Conservation (phyloP, 2,329 filamentous ascomycete species). For the Hypoxylon sp. region DNA sequence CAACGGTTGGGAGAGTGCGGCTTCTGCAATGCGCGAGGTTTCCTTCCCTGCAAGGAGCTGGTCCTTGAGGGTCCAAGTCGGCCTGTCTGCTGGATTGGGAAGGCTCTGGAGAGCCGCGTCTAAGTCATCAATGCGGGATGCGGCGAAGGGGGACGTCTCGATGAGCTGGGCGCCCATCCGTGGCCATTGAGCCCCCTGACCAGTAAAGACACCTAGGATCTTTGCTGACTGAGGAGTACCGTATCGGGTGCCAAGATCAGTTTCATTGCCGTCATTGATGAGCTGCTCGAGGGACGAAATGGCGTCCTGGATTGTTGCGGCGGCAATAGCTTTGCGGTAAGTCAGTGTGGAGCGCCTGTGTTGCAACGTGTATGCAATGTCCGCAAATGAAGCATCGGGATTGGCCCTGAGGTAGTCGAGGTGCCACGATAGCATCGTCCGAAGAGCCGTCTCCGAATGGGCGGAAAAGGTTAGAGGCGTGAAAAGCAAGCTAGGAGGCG, state of each 20-base stretch:
- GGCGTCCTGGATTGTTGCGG: constrained; percentile 2
- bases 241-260: constrained; percentile 1
- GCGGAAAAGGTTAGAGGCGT: constrained; percentile 42
- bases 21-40: constrained; percentile 33
- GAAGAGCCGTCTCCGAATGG: constrained; percentile 14
- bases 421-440: constrained; percentile 18
- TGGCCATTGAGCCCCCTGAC: constrained; percentile 54
- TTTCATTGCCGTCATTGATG: neutral
- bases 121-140: constrained; percentile 41
- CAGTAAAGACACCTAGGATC: constrained; percentile 3
- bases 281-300: constrained; percentile 6
- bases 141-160: constrained; percentile 17
- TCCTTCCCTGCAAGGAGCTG: constrained; percentile 26
- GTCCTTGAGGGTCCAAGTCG: constrained; percentile 38
- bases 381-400: neutral
- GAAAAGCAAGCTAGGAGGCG: neutral
- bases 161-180: constrained; percentile 48
- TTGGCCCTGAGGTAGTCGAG: constrained; percentile 7
- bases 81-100: constrained; percentile 28
- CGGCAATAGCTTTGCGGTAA: constrained; percentile 14
- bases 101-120: constrained; percentile 35
- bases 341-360: constrained; percentile 17
- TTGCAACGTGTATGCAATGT: constrained; percentile 13
- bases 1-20: constrained; percentile 47
- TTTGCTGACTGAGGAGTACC: constrained; percentile 2